Evolutionary conservation across 1,284 basidiomycete genomes (phyloP).

Genomic region (Pseudomicrostroma phylloplanum): DNA sequence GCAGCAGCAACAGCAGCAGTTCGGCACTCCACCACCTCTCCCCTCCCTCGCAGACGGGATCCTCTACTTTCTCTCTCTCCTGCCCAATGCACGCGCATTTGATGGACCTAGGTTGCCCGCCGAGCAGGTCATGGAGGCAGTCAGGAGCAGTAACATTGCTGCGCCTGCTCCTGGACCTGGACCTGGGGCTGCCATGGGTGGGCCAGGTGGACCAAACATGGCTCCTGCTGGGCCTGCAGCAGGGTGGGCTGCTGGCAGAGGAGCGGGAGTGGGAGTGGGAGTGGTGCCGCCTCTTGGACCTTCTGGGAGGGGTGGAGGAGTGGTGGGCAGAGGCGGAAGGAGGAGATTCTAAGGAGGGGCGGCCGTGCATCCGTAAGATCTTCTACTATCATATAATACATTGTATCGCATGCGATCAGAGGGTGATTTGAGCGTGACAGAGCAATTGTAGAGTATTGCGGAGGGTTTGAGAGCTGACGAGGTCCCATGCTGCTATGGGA

Average conservation of each 20-base stretch:
- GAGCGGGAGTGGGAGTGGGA: not conserved
- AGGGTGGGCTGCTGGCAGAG: not conserved
- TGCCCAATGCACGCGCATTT: conserved; percentile 67
- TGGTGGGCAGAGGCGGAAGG: not conserved
- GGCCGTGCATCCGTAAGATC: no score
- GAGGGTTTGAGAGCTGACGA: not conserved
- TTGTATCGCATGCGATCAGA: no score
- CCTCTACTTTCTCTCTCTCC: conserved; percentile 70
- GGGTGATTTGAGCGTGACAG: not conserved
- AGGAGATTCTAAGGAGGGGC: not conserved
- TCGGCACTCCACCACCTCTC: not conserved
- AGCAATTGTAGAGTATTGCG: no score
- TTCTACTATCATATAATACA: no score
- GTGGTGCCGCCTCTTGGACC: not conserved
- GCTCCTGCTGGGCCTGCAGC: not conserved
- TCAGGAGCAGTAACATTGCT: not conserved
- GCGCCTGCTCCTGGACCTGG: not conserved
- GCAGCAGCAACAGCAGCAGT: not conserved
- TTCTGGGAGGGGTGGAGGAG: not conserved
- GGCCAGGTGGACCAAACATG: not conserved
- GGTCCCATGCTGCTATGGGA: not conserved
- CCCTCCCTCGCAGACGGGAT: conserved; percentile 62
- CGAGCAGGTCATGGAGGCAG: conserved; percentile 2
- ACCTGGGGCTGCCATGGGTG: not conserved
- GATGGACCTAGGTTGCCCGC: conserved; percentile 57